These are phyloP conservation scores for Coniosporium uncinatum DNA, from an alignment of 2,329 filamentous ascomycete genomes.

Conservation along the genomic window DNA sequence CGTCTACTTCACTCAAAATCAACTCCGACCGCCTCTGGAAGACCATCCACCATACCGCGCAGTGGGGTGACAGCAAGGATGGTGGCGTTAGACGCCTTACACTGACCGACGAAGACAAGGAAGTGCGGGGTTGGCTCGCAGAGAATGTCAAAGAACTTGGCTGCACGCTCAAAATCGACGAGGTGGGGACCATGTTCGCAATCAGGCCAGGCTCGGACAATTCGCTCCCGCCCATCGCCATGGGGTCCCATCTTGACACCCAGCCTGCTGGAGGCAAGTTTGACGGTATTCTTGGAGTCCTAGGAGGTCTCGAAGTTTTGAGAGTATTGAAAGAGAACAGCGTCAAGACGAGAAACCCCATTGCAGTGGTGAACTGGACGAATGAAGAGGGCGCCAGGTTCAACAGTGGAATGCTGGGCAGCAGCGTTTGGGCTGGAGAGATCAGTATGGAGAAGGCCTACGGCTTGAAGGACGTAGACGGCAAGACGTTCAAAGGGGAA, in stretches of 20 bases:
- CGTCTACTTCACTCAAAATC: conserved; percentile 41
- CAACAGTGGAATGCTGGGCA: conserved; percentile 11
- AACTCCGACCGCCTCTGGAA: conserved; percentile 55
- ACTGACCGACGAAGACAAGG: conserved; percentile 17
- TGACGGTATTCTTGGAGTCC: conserved; percentile 16
- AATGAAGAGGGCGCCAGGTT: conserved; percentile 14
- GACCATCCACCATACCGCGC: conserved; percentile 59
- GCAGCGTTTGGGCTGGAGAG: conserved; percentile 9
- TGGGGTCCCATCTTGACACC: conserved; percentile 15
- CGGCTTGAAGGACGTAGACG: conserved; percentile 14
- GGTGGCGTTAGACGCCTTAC: conserved; percentile 1
- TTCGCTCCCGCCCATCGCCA: conserved; percentile 11
- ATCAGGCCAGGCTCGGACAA: conserved; percentile 15
- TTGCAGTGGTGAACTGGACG: conserved; percentile 7
- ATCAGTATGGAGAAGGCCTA: conserved; percentile 43
- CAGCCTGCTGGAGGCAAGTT: conserved; percentile 15
- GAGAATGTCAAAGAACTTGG: conserved; percentile 16
- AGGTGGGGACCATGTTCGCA: conserved; percentile 26
- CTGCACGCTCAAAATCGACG: conserved; percentile 22
- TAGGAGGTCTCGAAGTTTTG: conserved; percentile 24
- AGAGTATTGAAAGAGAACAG: conserved; percentile 25
- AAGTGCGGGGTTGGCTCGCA: conserved; percentile 21
- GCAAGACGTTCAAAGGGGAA: conserved; percentile 17
- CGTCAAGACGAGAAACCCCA: conserved; percentile 11
- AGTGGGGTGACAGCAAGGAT: conserved; percentile 40